These are phyloP conservation scores for Lactuca sativa DNA, from an alignment of 129 eudicot species.

Conservation along the genomic window DNA sequence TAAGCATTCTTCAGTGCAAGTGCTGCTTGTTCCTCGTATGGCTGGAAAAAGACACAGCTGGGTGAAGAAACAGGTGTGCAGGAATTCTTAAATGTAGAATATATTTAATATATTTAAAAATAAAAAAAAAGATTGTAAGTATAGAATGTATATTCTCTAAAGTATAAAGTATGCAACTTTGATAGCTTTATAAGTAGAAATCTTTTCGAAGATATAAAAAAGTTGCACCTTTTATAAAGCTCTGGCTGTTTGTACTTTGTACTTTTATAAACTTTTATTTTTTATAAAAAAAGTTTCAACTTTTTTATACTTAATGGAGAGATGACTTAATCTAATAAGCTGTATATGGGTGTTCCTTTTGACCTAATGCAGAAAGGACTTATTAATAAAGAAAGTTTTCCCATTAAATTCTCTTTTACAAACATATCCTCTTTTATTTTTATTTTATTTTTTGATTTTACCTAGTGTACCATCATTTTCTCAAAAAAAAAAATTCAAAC, in stretches of 20 bases:
- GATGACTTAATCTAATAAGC: background rate
- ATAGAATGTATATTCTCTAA: background rate
- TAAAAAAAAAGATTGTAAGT: background rate
- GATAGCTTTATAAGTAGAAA: constrained; percentile 4
- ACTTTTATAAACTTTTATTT: background rate
- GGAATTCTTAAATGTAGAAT: background rate
- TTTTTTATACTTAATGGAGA: background rate
- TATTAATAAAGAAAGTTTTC: background rate
- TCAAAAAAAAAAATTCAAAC: too few relatives aligned
- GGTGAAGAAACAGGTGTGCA: constrained; percentile 68
- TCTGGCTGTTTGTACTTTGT: background rate
- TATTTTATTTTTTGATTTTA: too few relatives aligned
- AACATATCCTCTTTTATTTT: background rate
- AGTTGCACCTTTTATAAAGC: background rate
- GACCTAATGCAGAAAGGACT: background rate
- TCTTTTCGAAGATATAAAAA: background rate
- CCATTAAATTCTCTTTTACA: background rate
- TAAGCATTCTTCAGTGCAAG: constrained; percentile 94
- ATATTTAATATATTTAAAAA: background rate
- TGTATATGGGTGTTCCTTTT: too few relatives aligned
- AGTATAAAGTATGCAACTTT: background rate
- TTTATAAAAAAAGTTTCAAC: too few relatives aligned
- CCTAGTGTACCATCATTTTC: background rate
- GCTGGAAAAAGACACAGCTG: constrained; percentile 94
- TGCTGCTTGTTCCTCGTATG: constrained; percentile 82